Evolutionary conservation across 2,329 filamentous ascomycete genomes (phyloP).

Genomic region (Chalaropsis thielavioides): DNA sequence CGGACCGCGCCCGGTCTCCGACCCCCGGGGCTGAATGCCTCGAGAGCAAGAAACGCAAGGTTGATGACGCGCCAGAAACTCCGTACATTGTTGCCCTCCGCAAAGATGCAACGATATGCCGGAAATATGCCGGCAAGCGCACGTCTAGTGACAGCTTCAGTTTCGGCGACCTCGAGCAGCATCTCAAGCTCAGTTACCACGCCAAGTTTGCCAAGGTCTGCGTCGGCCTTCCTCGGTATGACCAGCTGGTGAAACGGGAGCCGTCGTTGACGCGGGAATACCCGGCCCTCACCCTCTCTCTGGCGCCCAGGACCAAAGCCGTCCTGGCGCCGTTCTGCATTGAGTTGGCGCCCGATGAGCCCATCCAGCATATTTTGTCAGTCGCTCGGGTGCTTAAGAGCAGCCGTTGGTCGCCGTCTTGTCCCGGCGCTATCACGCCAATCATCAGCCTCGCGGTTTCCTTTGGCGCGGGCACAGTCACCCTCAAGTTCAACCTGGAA

Average conservation of each 20-base stretch:
- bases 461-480: not conserved
- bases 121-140: not conserved
- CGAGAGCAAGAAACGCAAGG: not conserved
- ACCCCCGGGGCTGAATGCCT: not conserved
- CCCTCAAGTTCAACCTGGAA: slow-evolving; percentile 24
- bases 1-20: not conserved
- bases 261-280: not conserved
- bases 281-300: not conserved
- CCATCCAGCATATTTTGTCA: not conserved
- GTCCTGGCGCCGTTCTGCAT: not conserved
- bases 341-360: not conserved
- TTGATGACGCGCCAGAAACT: not conserved
- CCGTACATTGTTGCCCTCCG: not conserved
- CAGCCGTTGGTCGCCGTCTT: not conserved
- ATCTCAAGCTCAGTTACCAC: not conserved
- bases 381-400: not conserved
- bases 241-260: not conserved
- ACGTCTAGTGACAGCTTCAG: not conserved
- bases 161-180: not conserved
- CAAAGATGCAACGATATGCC: not conserved
- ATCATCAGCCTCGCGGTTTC: not conserved
- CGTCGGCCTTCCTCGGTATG: not conserved
- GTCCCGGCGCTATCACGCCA: not conserved
- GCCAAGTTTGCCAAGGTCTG: not conserved
- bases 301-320: not conserved